A percentile compares a stretch with the other conserved stretches of the same genome.
Conservation (phyloP, 192 early-diverging fungal genomes). For the Mycoemilia scoparia region DNA sequence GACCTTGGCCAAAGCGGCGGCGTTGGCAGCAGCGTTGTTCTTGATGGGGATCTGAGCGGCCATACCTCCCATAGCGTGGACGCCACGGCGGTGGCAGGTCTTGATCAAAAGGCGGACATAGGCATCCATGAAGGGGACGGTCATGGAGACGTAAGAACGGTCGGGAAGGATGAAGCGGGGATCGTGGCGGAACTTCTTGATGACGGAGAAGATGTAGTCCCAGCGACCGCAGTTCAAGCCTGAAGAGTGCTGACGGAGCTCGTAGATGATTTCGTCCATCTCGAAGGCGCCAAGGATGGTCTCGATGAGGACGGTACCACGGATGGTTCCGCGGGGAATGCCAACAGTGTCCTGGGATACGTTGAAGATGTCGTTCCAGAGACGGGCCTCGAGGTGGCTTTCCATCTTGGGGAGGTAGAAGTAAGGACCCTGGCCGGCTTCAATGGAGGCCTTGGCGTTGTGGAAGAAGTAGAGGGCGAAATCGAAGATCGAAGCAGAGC, state of each 20-base stretch:
- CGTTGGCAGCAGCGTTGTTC: conserved; percentile 75
- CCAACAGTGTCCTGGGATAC: conserved; percentile 75
- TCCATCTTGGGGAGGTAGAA: conserved; percentile 99
- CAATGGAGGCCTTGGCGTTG: conserved; percentile 71
- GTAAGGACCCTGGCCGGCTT: conserved; percentile 85
- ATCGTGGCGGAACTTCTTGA: conserved; percentile 91
- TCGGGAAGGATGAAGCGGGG: conserved; percentile 75
- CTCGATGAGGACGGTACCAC: conserved; percentile 92
- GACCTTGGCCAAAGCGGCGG: conserved; percentile 82
- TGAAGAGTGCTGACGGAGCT: conserved; percentile 93
- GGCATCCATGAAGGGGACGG: conserved; percentile 93
- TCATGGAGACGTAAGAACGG: conserved; percentile 83
- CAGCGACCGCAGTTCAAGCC: conserved; percentile 98
- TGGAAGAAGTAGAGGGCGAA: conserved; percentile 99
- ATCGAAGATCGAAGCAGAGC: conserved; percentile 94
- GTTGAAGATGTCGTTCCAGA: conserved; percentile 99
- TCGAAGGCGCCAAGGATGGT: conserved; percentile 93
- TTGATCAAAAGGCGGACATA: conserved; percentile 94
- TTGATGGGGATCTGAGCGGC: conserved; percentile 98
- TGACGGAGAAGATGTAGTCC: conserved; percentile 99
- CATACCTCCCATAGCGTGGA: conserved; percentile 99
- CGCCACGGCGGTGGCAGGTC: conserved; percentile 95
- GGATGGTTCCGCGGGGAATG: conserved; percentile 88
- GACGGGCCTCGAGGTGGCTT: conserved; percentile 86
- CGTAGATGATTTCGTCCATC: conserved; percentile 99